Base-by-base conservation (phyloP, 2,329 filamentous ascomycete genomes). In the Grosmannia huntii region DNA sequence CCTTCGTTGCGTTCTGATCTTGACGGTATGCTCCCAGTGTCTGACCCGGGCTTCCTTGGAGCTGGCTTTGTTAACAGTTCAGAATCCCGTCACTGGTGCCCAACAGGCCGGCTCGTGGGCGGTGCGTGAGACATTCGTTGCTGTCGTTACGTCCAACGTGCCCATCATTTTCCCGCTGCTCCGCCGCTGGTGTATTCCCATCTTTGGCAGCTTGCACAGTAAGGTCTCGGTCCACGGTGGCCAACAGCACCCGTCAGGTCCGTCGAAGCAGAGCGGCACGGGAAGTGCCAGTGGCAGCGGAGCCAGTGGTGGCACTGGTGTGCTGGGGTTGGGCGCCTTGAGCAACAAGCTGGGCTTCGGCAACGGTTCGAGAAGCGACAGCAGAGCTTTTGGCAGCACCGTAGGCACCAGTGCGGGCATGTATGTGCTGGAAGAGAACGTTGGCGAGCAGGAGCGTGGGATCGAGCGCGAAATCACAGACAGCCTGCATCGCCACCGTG, bases 1-100 rank as follows among this genome's bases (percentile, higher is more conserved):
- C 58, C 68, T 83, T 10, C 77, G 80, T 49, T 78, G 76, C 57
- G 72, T 79, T 5, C 66, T 79, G 7, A 79, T 82, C 53, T 59
- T 79, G 31, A 74, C 65, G 0, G 66, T 68, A 53, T 53, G 62
- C 36, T 38, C 36, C 36, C 12, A 19, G 2, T 1, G 19, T 48
- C 16, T 2, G 7, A 16, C 10, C 36, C 49, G 3, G 9, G 10
- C 21, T n/a, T 4, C 44, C 14, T 50, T 19, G 7, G 5, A 21
- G 38, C 5, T 21, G 12, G 11, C 23, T 5, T 41, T 2, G 3
- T 33, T 51, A 27, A 55, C 53, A 4, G 10, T 6, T 23, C 58
- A 68, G 66, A 69, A 73, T 60, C 68, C 68, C 21, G 51, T 68
- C 33, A 68, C 69, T 36, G 71, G 71, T 36, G 71, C 71, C 21